Base-by-base conservation (phyloP, 441 rosid genomes). In the Melianthus villosus region DNA sequence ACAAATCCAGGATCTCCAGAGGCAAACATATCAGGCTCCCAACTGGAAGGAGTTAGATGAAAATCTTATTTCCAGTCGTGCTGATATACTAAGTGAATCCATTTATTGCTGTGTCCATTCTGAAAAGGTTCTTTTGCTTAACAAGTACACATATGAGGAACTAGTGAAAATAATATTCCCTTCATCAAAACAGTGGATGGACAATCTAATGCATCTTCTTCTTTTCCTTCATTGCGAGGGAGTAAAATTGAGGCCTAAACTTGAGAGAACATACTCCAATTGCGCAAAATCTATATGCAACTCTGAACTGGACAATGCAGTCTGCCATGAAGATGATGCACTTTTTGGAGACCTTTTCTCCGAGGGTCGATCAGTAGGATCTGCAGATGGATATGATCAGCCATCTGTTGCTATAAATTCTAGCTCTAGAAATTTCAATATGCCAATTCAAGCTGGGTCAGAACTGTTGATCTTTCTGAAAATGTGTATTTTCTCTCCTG, bases 321-420 rank as follows among this genome's bases (percentile, higher is more conserved):
- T 66, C 62, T 79, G 81, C 54, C 97, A 79, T 67, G 99, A 93
- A 25, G 99, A 93, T 52, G 99, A 92, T 51, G 95, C 96, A 25
- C 80, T 93, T 54, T 93, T 93, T 53, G 99, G 99, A 9, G 84
- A 87, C 56, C 91, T 93, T 54, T 93, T 93, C 69, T 79, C 75
- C 47, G 99, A 91, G 66, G 80, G 78, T 53, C 82, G 96, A 31
- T 73, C 85, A 3, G 56, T 74, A 33, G 85, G 94, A 47, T 73
- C 94, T 30, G 27, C 61, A n/a, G 97, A 93, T 67, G 79, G 73
- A 48, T 68, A 36, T 51, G 97, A 93, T 46, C 97, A 77, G 54
- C 68, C 78, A 32, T 53, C 76, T 11, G 80, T 42, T 67, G 56
- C 72, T 44, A 72, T 59, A 50, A 52, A 37, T 45, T 59, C 73